Conservation (phyloP, 2,329 filamentous ascomycete genomes). For the Neoscytalidium dimidiatum region DNA sequence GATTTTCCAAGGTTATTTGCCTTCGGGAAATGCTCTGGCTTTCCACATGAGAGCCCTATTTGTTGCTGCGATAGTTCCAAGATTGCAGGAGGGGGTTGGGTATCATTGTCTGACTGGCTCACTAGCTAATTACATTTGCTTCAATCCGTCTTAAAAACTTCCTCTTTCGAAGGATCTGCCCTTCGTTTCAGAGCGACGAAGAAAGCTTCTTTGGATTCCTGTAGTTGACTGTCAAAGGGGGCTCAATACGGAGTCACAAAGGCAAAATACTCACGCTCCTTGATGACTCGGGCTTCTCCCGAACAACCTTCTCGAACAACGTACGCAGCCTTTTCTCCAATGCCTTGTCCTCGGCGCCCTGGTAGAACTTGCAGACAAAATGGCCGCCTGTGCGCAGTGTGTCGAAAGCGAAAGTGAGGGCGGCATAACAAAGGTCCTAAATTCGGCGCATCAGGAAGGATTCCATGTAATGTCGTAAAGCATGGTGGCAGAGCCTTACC, state of each 20-base stretch:
- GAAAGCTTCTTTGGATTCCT: slow-evolving; percentile 84
- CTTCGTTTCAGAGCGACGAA: slow-evolving; percentile 80
- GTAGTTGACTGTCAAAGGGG: background rate
- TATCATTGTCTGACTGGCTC: background rate
- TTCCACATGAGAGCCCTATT: too few relatives aligned
- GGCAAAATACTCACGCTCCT: slow-evolving; percentile 65
- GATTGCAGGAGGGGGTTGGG: background rate
- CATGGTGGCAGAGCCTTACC: too few relatives aligned
- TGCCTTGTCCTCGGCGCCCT: slow-evolving; percentile 80
- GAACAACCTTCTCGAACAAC: slow-evolving; percentile 76
- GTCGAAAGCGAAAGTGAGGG: slow-evolving; percentile 81
- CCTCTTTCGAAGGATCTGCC: slow-evolving; percentile 47
- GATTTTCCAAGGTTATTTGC: too few relatives aligned
- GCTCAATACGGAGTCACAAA: background rate
- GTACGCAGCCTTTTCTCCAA: slow-evolving; percentile 74
- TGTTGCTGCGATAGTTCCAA: too few relatives aligned
- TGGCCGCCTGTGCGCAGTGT: slow-evolving; percentile 80
- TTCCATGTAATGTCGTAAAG: too few relatives aligned
- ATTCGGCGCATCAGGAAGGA: too few relatives aligned
- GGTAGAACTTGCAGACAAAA: slow-evolving; percentile 98
- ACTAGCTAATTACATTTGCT: background rate
- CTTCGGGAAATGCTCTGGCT: too few relatives aligned
- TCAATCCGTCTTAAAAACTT: slow-evolving; percentile 40
- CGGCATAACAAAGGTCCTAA: slow-evolving; percentile 89
- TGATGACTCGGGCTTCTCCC: slow-evolving; percentile 91